These are phyloP conservation scores for Aegilops longissima DNA, from an alignment of 176 grass and related monocot genomes.

Conservation along the genomic window DNA sequence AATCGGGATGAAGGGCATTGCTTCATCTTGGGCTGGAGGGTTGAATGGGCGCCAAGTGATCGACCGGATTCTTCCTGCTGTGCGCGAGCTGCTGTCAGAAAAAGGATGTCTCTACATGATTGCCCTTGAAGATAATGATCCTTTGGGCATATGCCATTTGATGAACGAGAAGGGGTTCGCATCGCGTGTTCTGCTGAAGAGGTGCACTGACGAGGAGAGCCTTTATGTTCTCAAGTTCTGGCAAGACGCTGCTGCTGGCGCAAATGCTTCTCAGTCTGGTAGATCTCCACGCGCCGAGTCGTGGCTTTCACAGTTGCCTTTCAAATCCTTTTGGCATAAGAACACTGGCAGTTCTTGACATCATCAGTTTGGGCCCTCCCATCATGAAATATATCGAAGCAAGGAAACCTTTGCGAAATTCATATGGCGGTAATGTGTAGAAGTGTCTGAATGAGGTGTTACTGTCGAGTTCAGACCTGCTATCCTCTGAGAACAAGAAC, in stretches of 20 bases:
- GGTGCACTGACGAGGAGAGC: conserved; percentile 94
- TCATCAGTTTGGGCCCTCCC: conserved; percentile 1
- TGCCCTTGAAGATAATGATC: conserved; percentile 83
- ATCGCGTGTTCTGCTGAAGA: conserved; percentile 78
- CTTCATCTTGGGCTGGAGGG: conserved; percentile 93
- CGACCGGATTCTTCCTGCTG: conserved; percentile 73
- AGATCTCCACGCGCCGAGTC: conserved; percentile 41
- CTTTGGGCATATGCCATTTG: conserved; percentile 65
- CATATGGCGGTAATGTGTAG: conserved; percentile 14
- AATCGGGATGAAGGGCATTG: conserved; percentile 71
- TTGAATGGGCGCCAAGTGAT: conserved; percentile 84
- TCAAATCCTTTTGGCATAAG: conserved; percentile 61
- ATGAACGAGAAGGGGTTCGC: conserved; percentile 88
- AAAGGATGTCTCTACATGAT: conserved; percentile 90
- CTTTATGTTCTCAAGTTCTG: conserved; percentile 95
- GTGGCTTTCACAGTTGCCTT: conserved; percentile 64
- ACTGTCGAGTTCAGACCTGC: conserved; percentile 23
- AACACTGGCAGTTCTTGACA: conserved; percentile 20
- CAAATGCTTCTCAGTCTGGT: conserved; percentile 2
- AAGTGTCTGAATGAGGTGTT: conserved; percentile 8
- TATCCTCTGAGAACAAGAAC: conserved; percentile 6
- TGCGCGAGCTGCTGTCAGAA: conserved; percentile 65
- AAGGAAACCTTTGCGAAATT: conserved; percentile 8
- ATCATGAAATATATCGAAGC: background rate
- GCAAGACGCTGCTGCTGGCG: conserved; percentile 27